Conservation (phyloP, 2,329 filamentous ascomycete species). For the Neonectria punicea region DNA sequence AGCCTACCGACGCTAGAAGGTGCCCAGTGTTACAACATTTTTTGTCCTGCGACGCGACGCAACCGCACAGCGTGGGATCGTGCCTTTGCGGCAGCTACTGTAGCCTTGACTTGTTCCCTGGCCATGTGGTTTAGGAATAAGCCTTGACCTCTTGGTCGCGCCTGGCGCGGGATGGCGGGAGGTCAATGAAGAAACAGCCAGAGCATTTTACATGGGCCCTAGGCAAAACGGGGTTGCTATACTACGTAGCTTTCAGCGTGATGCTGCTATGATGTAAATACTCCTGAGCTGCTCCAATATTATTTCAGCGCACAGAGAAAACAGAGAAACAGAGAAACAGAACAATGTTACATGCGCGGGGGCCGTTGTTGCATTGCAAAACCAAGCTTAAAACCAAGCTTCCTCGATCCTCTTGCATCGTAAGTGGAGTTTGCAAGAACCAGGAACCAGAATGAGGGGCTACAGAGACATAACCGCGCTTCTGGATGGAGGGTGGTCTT, state of each 20-base stretch:
- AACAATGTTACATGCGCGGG: neutral
- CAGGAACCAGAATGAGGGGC: neutral
- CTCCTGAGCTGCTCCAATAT: too few species aligned
- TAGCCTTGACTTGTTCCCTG: neutral
- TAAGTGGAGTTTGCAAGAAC: neutral
- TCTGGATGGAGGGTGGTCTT: neutral
- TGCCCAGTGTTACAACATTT: neutral
- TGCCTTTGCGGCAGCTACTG: neutral
- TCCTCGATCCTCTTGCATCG: neutral
- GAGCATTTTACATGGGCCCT: neutral
- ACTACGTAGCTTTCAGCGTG: too few species aligned
- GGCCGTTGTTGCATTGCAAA: neutral
- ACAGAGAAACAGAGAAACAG: too few species aligned
- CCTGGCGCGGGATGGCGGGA: neutral
- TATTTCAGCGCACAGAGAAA: too few species aligned
- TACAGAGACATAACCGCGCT: neutral
- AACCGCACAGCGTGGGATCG: neutral
- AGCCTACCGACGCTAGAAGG: neutral
- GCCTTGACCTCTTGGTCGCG: too few species aligned
- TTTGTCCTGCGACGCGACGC: neutral
- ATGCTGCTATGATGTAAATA: too few species aligned
- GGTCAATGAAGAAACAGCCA: neutral
- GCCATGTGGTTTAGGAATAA: neutral
- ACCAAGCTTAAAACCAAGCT: neutral
- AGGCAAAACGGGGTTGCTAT: too few species aligned